Base-by-base conservation (phyloP, 2,329 filamentous ascomycete genomes). In the Cladophialophora chaetospira region DNA sequence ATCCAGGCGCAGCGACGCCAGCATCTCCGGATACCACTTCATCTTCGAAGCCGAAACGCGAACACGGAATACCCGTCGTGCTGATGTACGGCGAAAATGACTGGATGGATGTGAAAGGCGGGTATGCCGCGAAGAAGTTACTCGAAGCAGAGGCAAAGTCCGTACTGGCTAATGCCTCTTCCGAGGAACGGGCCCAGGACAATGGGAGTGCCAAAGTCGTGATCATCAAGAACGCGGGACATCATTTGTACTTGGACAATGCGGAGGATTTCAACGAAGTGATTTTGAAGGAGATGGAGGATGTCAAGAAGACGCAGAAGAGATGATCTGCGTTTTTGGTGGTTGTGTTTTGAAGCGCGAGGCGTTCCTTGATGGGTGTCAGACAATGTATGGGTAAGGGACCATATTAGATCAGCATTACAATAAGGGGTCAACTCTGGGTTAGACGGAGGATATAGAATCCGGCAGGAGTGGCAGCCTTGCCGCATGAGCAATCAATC, bases 11-110 rank as follows among this genome's bases (percentile, higher is more conserved):
- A 71, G 82, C 57, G 65, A 67, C 46, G 63, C 4, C 19, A 10
- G 23, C 46, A 47, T 43, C 36, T 29, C 26, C 19, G 8, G 15
- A 13, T 4, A 43, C 54, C 17, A 15, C 72, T 58, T 15, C 13
- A 2, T 15, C 29, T 10, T 54, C 8, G 29, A 49, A 66, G 11
- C 55, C 68, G 13, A 64, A 19, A 25, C 72, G 77, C 8, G 83
- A 85, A 65, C 88, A 81, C 0, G 91, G 92, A 1, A 79, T 91
- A 47, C 93, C 94, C 0, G 79, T 97, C 28, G 82, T 97, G 6
- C 83, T 99, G 70, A 92, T 97, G 88, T 99, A 99, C 70, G 94
- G 94, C 62, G 92, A 97, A 67, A 87, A 94, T 68, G 94, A 99
- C 77, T 99, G 94, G 94, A 99, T 99, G 94, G 94, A 99, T 65